Conservation (phyloP, 2,329 filamentous ascomycete genomes). For the Microdochium bolleyi region DNA sequence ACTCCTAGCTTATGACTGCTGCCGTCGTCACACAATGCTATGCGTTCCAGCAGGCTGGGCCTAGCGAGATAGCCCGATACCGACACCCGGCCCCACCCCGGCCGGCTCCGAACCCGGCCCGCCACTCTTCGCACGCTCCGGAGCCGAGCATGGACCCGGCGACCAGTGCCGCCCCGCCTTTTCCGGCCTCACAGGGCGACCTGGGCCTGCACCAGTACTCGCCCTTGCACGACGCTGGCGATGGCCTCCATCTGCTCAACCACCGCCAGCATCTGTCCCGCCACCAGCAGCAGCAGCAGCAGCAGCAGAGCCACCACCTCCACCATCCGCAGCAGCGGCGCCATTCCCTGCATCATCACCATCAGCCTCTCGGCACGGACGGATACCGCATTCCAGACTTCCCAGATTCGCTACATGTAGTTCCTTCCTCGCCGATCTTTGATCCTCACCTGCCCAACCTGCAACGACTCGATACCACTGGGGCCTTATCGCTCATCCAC, state of each 20-base stretch:
- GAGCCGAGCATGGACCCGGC: not conserved
- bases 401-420: constrained; percentile 15
- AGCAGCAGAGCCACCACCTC: constrained; percentile 11
- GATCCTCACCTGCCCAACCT: constrained; percentile 7
- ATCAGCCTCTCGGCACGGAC: constrained; percentile 21
- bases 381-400: constrained; percentile 5
- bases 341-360: constrained; percentile 13
- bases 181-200: not conserved
- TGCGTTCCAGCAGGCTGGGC: not conserved
- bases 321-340: constrained; percentile 7
- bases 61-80: not conserved
- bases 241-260: not conserved
- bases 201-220: not conserved
- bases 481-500: constrained; percentile 2
- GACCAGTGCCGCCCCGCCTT: not conserved
- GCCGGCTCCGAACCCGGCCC: not conserved
- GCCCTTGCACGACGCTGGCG: not conserved
- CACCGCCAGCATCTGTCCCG: constrained; percentile 12
- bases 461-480: constrained; percentile 4
- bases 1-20: not conserved
- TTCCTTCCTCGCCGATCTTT: constrained; percentile 20
- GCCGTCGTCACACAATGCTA: not conserved
- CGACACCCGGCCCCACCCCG: not conserved
- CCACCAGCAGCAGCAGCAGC: constrained; percentile 16
- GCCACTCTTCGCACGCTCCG: constrained; percentile 1